Evolutionary conservation across 2,329 filamentous ascomycete species (phyloP), one percentile per base, ranked within the genome.

Genomic region (Aspergillus brunneoviolaceus): DNA sequence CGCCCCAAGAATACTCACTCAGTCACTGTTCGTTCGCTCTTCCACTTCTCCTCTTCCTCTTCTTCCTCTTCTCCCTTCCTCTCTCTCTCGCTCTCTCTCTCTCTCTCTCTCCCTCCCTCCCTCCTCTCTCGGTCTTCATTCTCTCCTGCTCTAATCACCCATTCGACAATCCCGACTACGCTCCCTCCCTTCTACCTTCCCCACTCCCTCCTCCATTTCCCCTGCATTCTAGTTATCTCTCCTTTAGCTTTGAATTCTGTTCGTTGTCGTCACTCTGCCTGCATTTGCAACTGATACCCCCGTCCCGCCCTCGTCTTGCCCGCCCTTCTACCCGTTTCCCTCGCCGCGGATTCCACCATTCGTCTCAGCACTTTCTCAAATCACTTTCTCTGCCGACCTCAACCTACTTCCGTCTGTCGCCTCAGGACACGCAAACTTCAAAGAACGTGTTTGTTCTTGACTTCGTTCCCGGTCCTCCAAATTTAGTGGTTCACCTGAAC

Each of bases 331-430:
- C 63, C 62, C 50, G 65, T 62, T 60, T 58, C 58, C 58, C 52
- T 55, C 48, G 65, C 63, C 53, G 58, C 63, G 12, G 14, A 59
- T 58, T 64, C 65, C 50, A 60, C 48, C 65, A 29, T 16, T 54
- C 25, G 12, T n/a, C 16, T 19, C 12, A 45, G 39, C 39, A n/a
- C 39, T 16, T 14, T 19, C 14, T 45, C 39, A 16, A 33, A 51
- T 48, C 21, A 12, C 55, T 49, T 51, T 25, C 35, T 57, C 42
- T 12, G 53, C 53, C 49, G 58, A 55, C 54, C 52, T 35, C 33
- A 45, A 51, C 51, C 39, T 47, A 53, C 54, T 51, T 56, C 35
- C 58, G 35, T 42, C 49, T 49, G n/a, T 49, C 55, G 57, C 42
- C 49, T 27, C 11, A 33, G 39, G 42, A 45, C 54, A 45, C 57